Conservation (phyloP, 2,329 filamentous ascomycete genomes). For the Ophiocordyceps sinensis region DNA sequence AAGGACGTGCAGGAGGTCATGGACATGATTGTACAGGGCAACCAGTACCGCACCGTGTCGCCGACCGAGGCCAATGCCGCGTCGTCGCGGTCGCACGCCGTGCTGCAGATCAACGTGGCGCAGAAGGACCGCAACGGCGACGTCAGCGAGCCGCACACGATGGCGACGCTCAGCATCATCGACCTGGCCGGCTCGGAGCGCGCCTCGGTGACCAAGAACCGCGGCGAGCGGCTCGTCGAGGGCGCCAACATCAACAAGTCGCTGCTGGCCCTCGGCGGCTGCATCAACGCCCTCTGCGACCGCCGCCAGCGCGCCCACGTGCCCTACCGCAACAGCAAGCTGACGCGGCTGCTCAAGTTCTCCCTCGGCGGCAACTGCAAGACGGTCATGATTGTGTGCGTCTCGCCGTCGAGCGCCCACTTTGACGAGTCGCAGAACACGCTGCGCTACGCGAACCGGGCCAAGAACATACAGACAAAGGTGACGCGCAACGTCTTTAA, state of each 20-base stretch:
- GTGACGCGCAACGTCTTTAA: constrained; percentile 99
- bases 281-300: constrained; percentile 96
- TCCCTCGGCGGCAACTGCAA: constrained; percentile 95
- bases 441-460: constrained; percentile 87
- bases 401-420: constrained; percentile 90
- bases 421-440: constrained; percentile 99
- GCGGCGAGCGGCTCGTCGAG: constrained; percentile 79
- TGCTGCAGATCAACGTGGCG: constrained; percentile 91
- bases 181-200: constrained; percentile 92
- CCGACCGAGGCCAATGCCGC: constrained; percentile 96
- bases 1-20: constrained; percentile 91
- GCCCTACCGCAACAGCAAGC: constrained; percentile 93
- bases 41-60: constrained; percentile 88
- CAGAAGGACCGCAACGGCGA: constrained; percentile 88
- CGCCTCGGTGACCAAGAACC: constrained; percentile 91
- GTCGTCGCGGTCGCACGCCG: constrained; percentile 91
- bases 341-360: constrained; percentile 91
- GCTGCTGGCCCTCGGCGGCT: constrained; percentile 81
- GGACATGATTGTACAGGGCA: constrained; percentile 96
- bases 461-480: constrained; percentile 99
- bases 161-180: constrained; percentile 97
- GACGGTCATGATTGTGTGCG: constrained; percentile 98
- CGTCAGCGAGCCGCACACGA: constrained; percentile 88
- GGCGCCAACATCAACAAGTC: constrained; percentile 99
- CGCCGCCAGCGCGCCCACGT: constrained; percentile 84